These are phyloP conservation scores for Hypoxylon fuscum DNA, from an alignment of 495 filamentous ascomycete genomes.

Conservation along the genomic window DNA sequence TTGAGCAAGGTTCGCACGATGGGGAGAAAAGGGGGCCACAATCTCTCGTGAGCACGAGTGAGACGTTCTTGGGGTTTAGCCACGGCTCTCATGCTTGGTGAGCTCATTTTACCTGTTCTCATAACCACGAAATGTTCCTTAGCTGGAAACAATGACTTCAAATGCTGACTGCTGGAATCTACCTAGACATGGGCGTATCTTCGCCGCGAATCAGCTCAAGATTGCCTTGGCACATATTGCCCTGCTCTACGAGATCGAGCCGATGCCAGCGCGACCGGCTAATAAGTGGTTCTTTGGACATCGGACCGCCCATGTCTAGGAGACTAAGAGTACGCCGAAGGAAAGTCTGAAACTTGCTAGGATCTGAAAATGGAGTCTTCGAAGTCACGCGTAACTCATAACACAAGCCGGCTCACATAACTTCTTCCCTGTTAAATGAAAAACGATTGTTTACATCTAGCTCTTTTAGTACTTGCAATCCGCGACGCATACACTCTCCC, in stretches of 20 bases:
- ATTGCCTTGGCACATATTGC: conserved; percentile 52
- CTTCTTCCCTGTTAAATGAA: no score
- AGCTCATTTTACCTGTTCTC: conserved; percentile 1
- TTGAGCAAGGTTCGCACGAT: conserved; percentile 8
- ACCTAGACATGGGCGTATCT: conserved; percentile 52
- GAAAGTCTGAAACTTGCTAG: no score
- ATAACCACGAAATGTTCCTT: not conserved
- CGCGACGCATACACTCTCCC: no score
- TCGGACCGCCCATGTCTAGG: conserved; percentile 44
- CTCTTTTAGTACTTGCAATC: no score
- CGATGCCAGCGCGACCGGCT: conserved; percentile 40
- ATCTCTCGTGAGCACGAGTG: conserved; percentile 46
- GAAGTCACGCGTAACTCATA: no score
- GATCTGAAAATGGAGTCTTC: no score
- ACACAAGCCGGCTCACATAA: no score
- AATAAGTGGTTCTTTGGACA: conserved; percentile 45
- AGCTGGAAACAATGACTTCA: no score
- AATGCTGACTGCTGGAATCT: not conserved
- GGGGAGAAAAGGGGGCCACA: conserved; percentile 15
- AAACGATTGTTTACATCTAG: no score
- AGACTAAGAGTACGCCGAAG: conserved; percentile 46
- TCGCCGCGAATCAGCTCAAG: conserved; percentile 54
- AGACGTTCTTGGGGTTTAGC: conserved; percentile 50
- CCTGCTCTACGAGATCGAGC: conserved; percentile 52
- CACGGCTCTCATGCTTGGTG: conserved; percentile 53